Base-by-base conservation (phyloP, 306 rosid species). In the Castanopsis chinensis region DNA sequence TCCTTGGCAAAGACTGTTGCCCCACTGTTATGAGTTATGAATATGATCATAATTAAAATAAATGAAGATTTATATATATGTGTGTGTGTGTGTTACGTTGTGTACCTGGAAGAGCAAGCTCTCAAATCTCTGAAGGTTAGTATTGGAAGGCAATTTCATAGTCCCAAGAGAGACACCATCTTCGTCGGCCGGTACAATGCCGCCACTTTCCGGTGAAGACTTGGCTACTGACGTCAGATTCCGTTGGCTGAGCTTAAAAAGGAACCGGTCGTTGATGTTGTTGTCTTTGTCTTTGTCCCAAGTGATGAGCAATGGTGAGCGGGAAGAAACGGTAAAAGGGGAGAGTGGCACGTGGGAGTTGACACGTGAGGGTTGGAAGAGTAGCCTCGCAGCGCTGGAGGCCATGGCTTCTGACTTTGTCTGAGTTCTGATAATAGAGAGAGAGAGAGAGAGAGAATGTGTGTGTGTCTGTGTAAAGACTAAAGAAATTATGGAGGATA, bases 1-100 rank as follows among this genome's bases (percentile, higher is more conserved):
- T 83, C 99, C 99, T 80, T 95, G 99, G 86, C 87, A 85, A 63
- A 95, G 98, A 80, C 99, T 90, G 71, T 92, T 92, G 27, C 94
- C 99, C 98, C 98, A 92, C 98, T 95, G 89, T 86, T 71, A 84
- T 28, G 45, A 41, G 45, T 41, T 41, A 41, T 41, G 45, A 41
- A 41, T 0, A 41, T 41, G 45, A 41, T 41, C 45, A 41, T 41
- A 41, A 41, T 41, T 41, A 41, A 8, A 41, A 8, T 41, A 41
- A 37, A 41, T 41, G 8, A 13, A 59, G 21, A 59, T 21, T 59
- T 12, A 0, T 12, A 2, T 11, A 30, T 41, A 18, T 21, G 52
- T 27, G 30, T 27, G 30, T 35, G 45, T 41, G 45, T 41, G 3
- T 41, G 45, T 37, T 37, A 37, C 7, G 43, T 37, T 41, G 45